Percentiles rank a stretch among this genome's conserved stretches.
These are phyloP conservation scores for Pulicaria dysenterica DNA, from an alignment of 129 eudicot species.

Conservation along the genomic window DNA sequence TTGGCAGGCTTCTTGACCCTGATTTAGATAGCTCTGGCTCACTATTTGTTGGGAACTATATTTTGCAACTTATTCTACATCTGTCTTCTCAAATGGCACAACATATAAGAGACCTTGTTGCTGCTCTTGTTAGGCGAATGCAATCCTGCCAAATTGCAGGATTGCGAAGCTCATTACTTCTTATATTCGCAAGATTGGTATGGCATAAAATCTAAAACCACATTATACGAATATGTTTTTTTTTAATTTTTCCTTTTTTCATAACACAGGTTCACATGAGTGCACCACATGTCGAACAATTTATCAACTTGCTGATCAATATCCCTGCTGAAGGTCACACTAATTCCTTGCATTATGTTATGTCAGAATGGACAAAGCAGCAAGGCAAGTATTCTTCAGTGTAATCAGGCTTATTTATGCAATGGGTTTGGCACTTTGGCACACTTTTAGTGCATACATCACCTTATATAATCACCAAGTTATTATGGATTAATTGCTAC, in stretches of 20 bases:
- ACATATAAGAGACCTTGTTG: slow-evolving; percentile 80
- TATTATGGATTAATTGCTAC: neutral
- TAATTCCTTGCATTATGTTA: slow-evolving; percentile 74
- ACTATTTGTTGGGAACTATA: slow-evolving; percentile 89
- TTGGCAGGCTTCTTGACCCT: slow-evolving; percentile 87
- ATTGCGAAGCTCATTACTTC: slow-evolving; percentile 78
- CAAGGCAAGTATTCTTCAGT: slow-evolving; percentile 64
- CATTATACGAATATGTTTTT: neutral
- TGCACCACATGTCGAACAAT: slow-evolving; percentile 79
- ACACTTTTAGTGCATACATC: neutral
- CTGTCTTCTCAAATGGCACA: slow-evolving; percentile 91
- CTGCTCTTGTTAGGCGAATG: slow-evolving; percentile 90
- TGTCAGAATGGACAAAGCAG: slow-evolving; percentile 89
- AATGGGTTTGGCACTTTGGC: neutral
- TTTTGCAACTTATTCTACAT: slow-evolving; percentile 89
- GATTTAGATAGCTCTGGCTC: slow-evolving; percentile 94
- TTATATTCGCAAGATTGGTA: slow-evolving; percentile 88
- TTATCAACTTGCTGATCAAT: slow-evolving; percentile 72
- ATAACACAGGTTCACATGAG: slow-evolving; percentile 84
- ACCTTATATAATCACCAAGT: neutral
- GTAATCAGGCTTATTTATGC: neutral
- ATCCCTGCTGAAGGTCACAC: slow-evolving; percentile 70
- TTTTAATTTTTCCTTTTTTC: slow-evolving; percentile 9
- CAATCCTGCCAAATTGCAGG: slow-evolving; percentile 82
- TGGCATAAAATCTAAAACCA: slow-evolving; percentile 20